Conservation (phyloP, 2,329 filamentous ascomycete genomes). For the Chaetomium strumarium region DNA sequence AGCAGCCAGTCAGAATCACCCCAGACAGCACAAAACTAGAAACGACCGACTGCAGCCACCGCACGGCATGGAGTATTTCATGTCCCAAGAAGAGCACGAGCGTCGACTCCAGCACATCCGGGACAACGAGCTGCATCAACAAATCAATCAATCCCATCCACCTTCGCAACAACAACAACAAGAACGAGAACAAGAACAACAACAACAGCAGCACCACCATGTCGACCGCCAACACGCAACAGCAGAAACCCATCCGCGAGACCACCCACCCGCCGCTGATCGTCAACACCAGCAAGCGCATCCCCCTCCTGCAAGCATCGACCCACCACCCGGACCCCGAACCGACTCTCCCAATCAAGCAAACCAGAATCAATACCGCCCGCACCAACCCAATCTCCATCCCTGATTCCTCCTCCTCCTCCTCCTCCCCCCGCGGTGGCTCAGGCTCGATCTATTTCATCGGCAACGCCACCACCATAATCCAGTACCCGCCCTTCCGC, state of each 20-base stretch:
- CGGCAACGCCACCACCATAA: conserved; percentile 50
- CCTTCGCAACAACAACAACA: background rate
- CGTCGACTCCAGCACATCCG: background rate
- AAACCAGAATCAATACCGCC: conserved; percentile 25
- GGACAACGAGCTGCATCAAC: background rate
- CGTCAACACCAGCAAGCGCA: conserved; percentile 22
- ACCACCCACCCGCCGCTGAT: conserved; percentile 7
- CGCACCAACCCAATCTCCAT: conserved; percentile 25
- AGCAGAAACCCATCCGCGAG: conserved; percentile 3
- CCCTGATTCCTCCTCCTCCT: too few relatives aligned
- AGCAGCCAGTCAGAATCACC: too few relatives aligned
- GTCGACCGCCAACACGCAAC: background rate
- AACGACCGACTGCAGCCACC: background rate
- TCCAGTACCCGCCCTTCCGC: conserved; percentile 47
- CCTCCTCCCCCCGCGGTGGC: background rate
- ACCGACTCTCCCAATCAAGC: conserved; percentile 20
- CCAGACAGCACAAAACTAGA: background rate
- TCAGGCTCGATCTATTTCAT: conserved; percentile 48
- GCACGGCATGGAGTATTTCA: conserved; percentile 9
- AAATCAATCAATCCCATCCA: background rate
- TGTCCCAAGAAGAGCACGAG: conserved; percentile 9
- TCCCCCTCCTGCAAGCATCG: conserved; percentile 29
- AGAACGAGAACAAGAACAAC: background rate
- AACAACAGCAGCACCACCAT: background rate
- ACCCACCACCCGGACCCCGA: conserved; percentile 18